Evolutionary conservation across 2,329 filamentous ascomycete genomes (phyloP), one percentile per base, ranked within the genome.

Genomic region (Diaporthe australafricana): DNA sequence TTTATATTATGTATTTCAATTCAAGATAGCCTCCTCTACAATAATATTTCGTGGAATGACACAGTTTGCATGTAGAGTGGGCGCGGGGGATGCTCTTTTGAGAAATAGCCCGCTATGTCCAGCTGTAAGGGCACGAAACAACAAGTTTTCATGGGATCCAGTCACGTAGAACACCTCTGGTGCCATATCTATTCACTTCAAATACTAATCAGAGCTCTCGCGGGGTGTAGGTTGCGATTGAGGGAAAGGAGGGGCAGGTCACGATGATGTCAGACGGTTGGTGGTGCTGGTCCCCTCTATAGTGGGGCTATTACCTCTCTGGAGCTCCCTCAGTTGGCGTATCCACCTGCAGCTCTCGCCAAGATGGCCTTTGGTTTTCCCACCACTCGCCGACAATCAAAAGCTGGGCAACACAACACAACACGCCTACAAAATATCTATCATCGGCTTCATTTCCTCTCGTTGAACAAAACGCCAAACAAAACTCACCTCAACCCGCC

Each of bases 191-290:
- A 35, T 35, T 9, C 5, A 9, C 6, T 40, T 3, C 3, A 40
- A 11, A 40, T 40, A 14, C 14, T 16, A 11, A 40, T 40, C 8
- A 16, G 38, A 40, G 11, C 14, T 40, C 38, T 40, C 38, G 14
- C 14, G 3, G 11, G 14, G 3, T 7, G 8, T 11, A 11, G 6
- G 11, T 14, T 40, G 11, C 8, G 14, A 35, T 5, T 1, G 2
- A 17, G 2, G 9, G 38, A 27, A 22, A 45, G 5, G 9, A 27
- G 38, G 30, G 30, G 48, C n/a, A 68, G 65, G 55, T 56, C 65
- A 68, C 45, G 65, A 68, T 68, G 65, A 68, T 68, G 65, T 68
- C 65, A 68, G 65, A 68, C 5, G 3, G 65, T 12, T 42, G 65
- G 27, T 25, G 25, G n/a, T 25, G 47, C 12, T 7, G 25, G 62